phyloP scores from a whole-genome alignment of 441 rosid genomes.

The Gossypium davidsonii region DNA sequence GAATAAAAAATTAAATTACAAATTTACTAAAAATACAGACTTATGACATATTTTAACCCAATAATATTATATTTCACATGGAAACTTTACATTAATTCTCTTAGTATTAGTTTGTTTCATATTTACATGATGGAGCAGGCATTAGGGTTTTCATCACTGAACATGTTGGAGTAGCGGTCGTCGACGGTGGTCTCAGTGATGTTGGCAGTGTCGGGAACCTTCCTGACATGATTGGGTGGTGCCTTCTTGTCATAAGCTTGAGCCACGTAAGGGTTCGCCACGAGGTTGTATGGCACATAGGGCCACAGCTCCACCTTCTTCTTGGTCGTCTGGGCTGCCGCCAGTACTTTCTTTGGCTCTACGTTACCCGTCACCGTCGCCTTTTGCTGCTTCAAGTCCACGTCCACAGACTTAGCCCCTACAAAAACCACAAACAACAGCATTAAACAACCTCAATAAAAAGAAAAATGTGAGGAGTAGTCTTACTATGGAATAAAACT shows the following conservation, averaged over 20 bases:
- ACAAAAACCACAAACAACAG: background rate
- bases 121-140: conserved; percentile 67
- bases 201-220: conserved; percentile 39
- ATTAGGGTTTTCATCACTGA: conserved; percentile 81
- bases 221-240: conserved; percentile 66
- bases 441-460: background rate
- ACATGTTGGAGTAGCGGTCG: conserved; percentile 50
- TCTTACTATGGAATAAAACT: background rate
- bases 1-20: too few relatives aligned
- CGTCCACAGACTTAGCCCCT: conserved; percentile 73
- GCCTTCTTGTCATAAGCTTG: conserved; percentile 91
- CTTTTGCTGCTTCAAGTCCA: conserved; percentile 77
- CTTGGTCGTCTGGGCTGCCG: conserved; percentile 68
- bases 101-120: background rate
- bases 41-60: too few relatives aligned
- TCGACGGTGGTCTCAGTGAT: conserved; percentile 54
- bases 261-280: conserved; percentile 64
- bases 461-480: background rate
- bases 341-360: conserved; percentile 55
- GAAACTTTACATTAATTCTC: background rate
- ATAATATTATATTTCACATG: background rate
- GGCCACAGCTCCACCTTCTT: conserved; percentile 92
- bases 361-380: conserved; percentile 61
- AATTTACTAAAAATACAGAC: too few relatives aligned
- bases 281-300: conserved; percentile 66